Conservation (phyloP, 2,329 filamentous ascomycete species). For the Fusarium sulawesiense region DNA sequence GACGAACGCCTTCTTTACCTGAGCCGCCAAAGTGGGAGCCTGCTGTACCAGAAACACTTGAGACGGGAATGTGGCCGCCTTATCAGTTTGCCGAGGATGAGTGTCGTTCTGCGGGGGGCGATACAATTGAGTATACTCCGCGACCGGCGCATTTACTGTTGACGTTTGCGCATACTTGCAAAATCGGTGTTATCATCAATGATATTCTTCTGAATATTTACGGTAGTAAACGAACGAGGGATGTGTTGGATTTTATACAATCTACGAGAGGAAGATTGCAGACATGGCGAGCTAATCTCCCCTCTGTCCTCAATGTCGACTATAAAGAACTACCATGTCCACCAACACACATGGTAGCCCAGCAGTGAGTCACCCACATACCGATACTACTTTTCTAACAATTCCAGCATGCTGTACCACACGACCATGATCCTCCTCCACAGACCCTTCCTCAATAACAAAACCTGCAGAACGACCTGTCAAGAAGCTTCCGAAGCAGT, state of each 20-base stretch:
- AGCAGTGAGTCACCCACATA: not conserved
- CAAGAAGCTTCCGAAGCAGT: not conserved
- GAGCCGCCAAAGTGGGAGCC: not conserved
- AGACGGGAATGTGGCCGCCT: not conserved
- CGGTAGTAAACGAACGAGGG: not conserved
- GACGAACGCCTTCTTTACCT: not conserved
- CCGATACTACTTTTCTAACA: fast-evolving
- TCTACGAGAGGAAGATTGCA: not conserved
- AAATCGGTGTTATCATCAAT: not conserved
- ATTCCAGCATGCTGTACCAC: not conserved
- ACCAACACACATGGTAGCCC: constrained; percentile 1
- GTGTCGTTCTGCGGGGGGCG: not conserved
- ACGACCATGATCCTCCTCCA: not conserved
- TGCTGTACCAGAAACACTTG: not conserved
- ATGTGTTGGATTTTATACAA: not conserved
- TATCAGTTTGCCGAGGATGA: not conserved
- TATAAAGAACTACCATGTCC: not conserved
- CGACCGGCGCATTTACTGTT: not conserved
- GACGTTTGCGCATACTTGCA: not conserved
- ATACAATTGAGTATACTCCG: not conserved
- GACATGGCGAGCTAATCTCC: not conserved
- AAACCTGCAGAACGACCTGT: not conserved
- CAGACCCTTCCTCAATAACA: not conserved
- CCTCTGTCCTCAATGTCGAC: fast-evolving
- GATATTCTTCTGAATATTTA: not conserved